Base-by-base conservation (phyloP, 805 yeast species). In the Torulaspora delbrueckii region DNA sequence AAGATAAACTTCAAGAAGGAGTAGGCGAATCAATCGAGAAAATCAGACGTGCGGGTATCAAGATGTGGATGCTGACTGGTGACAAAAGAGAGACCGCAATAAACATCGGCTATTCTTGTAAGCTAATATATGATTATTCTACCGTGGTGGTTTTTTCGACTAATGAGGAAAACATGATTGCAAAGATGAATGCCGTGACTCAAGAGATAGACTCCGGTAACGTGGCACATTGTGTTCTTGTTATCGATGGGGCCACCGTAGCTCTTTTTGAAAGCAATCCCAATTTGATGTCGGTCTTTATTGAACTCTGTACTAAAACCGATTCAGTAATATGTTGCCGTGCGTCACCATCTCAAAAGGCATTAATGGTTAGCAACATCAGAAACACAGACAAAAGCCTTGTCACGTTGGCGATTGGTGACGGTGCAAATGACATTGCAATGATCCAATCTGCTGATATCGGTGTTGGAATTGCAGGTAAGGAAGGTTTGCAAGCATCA, bases 371-470 rank as follows among this genome's bases (percentile, higher is more conserved):
- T 2, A 66, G 79, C 23, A 75, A 81, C 27, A 88, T 95, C n/a
- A 74, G 98, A 42, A 70, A 74, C n/a, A 69, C 82, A 46, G 76
- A 84, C 56, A 81, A 75, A 40, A 68, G 68, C 1, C 75, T 86
- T 33, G 96, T 93, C 5, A 88, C 97, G 0, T 73, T 93, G 50
- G 99, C 99, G 0, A 86, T 93, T 61, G 99, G 99, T 6, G 99
- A 93, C 68, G 99, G 99, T 53, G 99, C 99, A 2, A 93, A 93
- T 62, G 99, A 93, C 66, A 90, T 93, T 62, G 98, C 99, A 1
- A 93, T 93, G 99, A 93, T 93, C 51, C 97, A 93, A 69, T 84
- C 95, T 59, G 99, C 99, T 0, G 98, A 93, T 66, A 88, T 93
- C 45, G 99, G 99, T 24, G 79, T 93, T 51, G 99, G 99, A 24